phyloP scores from a whole-genome alignment of 805 yeast genomes.

The Jamesozyma gamospora region DNA sequence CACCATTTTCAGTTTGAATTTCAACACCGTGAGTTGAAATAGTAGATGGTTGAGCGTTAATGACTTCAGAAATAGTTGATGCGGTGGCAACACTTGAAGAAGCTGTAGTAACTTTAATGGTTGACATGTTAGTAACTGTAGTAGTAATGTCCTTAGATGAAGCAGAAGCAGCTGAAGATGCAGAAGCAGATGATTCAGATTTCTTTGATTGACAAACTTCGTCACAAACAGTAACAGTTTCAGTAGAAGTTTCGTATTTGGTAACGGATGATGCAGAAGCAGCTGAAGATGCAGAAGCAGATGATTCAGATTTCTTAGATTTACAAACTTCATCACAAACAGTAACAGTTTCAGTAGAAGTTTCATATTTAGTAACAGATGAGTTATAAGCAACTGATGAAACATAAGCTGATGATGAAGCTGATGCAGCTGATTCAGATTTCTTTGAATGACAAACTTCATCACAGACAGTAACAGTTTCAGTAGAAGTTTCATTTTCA shows the following conservation, averaged over 20 bases:
- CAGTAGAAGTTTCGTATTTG: not conserved
- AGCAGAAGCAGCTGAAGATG: not conserved
- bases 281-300: constrained; percentile 1
- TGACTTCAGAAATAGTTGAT: constrained; percentile 2
- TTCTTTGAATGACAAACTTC: constrained; percentile 8
- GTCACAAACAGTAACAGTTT: constrained; percentile 9
- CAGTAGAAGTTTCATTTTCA: not conserved
- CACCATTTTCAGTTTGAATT: constrained; percentile 10
- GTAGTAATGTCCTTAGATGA: not conserved
- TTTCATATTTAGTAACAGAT: not conserved
- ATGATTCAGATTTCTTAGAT: constrained; percentile 5
- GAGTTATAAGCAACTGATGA: not conserved
- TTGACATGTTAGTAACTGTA: constrained; percentile 1
- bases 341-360: constrained; percentile 5
- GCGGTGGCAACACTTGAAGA: not conserved
- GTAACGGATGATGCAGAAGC: not conserved
- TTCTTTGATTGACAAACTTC: constrained; percentile 8
- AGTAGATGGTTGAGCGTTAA: constrained; percentile 1
- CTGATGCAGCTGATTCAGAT: constrained; percentile 3
- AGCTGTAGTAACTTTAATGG: not conserved
- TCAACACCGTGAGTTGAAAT: constrained; percentile 3
- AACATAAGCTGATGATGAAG: not conserved
- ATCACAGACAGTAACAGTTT: constrained; percentile 9
- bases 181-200: constrained; percentile 3
- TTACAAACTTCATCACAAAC: constrained; percentile 9